Conservation (phyloP, 2,329 filamentous ascomycete genomes). For the Tolypocladium album region DNA sequence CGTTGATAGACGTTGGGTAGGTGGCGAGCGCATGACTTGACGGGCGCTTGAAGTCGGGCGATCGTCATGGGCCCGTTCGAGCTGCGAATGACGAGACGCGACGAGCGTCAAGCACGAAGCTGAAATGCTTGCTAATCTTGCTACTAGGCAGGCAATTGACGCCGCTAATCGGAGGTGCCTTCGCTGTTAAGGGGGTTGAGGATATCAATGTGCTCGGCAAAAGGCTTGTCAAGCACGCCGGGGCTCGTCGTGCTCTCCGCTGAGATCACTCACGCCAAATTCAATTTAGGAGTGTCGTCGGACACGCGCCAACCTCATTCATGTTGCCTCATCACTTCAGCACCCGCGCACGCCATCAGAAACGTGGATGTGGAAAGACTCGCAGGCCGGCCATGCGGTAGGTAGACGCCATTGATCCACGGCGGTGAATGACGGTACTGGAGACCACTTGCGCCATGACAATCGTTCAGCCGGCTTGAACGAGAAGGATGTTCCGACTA, state of each 20-base stretch:
- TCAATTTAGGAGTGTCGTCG: neutral
- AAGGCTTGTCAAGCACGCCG: neutral
- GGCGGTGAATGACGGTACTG: neutral
- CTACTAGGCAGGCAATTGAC: neutral
- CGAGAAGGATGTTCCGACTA: neutral
- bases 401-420: neutral
- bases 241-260: neutral
- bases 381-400: neutral
- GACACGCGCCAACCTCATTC: neutral
- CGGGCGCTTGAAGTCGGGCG: neutral
- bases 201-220: neutral
- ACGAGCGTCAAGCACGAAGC: neutral
- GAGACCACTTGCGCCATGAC: neutral
- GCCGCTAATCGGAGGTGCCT: neutral
- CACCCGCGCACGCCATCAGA: neutral
- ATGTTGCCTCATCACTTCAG: neutral
- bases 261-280: too few species aligned
- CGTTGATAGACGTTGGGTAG: neutral
- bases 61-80: neutral
- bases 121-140: neutral
- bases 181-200: too few species aligned
- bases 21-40: neutral
- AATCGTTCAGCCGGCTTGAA: neutral
- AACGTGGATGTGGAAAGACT: too few species aligned
- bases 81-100: neutral